Base-by-base conservation (phyloP, 805 yeast genomes). In the Wickerhamomyces canadensis region DNA sequence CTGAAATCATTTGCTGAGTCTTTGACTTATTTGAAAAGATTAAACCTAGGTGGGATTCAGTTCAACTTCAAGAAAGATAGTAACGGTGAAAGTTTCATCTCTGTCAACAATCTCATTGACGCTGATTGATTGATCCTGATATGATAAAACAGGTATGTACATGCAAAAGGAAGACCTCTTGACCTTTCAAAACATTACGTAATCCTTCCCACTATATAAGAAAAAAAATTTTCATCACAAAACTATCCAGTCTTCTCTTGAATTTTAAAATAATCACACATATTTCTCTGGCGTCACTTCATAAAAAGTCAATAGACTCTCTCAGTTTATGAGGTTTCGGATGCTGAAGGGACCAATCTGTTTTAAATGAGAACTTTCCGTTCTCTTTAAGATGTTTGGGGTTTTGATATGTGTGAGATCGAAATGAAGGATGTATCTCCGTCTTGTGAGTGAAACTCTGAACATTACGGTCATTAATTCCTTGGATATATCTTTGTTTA, bases 11-110 rank as follows among this genome's bases (percentile, higher is more conserved):
- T 56, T 7, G 19, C 48, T 9, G 30, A 37, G 2, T 18, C 27
- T 4, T 25, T 52, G 9, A 46, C 52, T 15, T 11, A 15, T 1
- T 25, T 57, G 31, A 49, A 45, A 36, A 42, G 34, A 19, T 30
- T 55, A n/a, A 54, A 54, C 23, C 35, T 57, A 5, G 61, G 61
- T 24, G 61, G 61, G 0, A 30, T 57, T 5, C 34, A 49, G 19
- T 51, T 55, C 41, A 41, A 39, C 19, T 23, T 46, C 13, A 33
- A 21, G 11, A 31, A 19, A 23, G 19, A 29, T 19, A 7, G 13
- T 3, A 17, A 4, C 4, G 24, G 15, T 6, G 15, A 29, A 17
- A 22, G 18, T 16, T 11, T 29, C 7, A 12, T 19, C 4, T 11
- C 19, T 19, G 7, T 16, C 17, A 17, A 17, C 11, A 23, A 29